Conservation (phyloP, 192 early-diverging fungal species). For the Coemansia sp. region DNA sequence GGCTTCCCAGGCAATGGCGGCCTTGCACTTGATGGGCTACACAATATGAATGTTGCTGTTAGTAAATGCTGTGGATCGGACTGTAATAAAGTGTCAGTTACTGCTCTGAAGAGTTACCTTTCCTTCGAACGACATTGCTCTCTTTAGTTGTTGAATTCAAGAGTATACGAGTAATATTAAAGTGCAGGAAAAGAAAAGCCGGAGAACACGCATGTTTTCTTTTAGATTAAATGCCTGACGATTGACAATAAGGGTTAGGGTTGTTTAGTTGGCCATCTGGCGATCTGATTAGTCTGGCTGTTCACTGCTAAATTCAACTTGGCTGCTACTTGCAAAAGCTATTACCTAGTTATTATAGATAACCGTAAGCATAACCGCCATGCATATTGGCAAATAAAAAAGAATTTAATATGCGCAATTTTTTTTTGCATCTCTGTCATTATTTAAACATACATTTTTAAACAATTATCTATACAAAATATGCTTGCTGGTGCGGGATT, state of each 20-base stretch:
- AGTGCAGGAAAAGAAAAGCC: background rate
- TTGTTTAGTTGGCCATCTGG: no score
- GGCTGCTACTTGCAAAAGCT: background rate
- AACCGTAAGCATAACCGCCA: background rate
- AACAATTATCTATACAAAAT: conserved; percentile 7
- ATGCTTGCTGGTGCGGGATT: conserved; percentile 53
- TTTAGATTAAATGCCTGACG: no score
- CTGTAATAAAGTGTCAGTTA: no score
- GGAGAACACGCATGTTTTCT: no score
- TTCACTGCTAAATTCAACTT: no score
- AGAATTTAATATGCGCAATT: no score
- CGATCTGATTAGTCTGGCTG: no score
- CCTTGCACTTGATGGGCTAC: conserved; percentile 76
- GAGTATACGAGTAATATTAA: background rate
- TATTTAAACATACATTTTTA: conserved; percentile 1
- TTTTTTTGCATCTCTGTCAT: background rate
- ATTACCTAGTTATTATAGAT: background rate
- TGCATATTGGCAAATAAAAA: background rate
- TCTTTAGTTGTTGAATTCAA: no score
- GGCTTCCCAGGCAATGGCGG: conserved; percentile 94
- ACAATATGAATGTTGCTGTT: background rate
- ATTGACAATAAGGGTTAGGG: no score
- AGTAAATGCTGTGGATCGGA: no score
- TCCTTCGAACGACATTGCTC: conserved; percentile 31
- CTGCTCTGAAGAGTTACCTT: conserved; percentile 7